Conservation (phyloP, 768 basidiomycete species). For the Tricholoma bakamatsutake region DNA sequence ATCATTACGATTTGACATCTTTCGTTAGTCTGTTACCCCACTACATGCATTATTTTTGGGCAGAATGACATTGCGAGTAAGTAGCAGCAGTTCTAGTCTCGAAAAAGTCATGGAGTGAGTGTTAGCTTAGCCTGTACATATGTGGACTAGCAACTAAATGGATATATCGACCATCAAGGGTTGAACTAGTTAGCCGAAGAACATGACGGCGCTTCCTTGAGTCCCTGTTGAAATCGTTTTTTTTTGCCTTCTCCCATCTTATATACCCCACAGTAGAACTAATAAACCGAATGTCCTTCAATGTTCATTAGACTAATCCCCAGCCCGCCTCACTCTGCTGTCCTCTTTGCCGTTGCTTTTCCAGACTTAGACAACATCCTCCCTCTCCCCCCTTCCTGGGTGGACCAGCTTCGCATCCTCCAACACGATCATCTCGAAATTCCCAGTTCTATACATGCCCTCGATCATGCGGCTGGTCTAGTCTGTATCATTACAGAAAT, state of each 20-base stretch:
- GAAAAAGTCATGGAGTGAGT: too few relatives aligned
- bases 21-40: too few relatives aligned
- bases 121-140: too few relatives aligned
- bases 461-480: constrained; percentile 57
- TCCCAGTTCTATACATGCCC: constrained; percentile 46
- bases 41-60: too few relatives aligned
- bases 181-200: background rate
- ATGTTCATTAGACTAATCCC: background rate
- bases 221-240: background rate
- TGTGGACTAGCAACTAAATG: too few relatives aligned
- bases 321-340: background rate
- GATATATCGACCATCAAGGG: background rate
- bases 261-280: background rate
- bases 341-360: background rate
- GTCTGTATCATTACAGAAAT: constrained; percentile 52
- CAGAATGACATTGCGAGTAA: too few relatives aligned
- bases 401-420: constrained; percentile 44
- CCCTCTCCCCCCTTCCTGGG: constrained; percentile 45
- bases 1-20: too few relatives aligned
- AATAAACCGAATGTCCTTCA: background rate
- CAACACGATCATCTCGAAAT: constrained; percentile 46
- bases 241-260: background rate
- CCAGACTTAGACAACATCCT: background rate
- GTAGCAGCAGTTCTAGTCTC: too few relatives aligned
- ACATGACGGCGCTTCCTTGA: background rate